Evolutionary conservation across 345 rosid genomes (phyloP).

Genomic region (Pistacia vera): DNA sequence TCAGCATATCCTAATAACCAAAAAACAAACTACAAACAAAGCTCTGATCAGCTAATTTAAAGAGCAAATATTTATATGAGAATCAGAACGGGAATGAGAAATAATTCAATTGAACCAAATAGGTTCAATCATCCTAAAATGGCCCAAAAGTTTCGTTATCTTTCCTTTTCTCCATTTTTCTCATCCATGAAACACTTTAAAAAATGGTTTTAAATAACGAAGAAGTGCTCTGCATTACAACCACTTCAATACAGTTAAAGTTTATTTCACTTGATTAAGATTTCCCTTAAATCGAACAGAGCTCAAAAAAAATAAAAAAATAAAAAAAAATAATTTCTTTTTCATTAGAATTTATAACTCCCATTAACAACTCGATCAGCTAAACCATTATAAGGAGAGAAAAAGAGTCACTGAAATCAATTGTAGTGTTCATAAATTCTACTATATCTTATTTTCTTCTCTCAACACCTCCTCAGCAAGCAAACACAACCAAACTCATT

Average conservation of each 20-base stretch:
- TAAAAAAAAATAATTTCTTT: no score
- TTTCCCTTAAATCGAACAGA: no score
- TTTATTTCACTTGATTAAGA: no score
- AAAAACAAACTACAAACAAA: no score
- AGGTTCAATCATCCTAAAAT: background rate
- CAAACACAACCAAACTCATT: constrained; percentile 16
- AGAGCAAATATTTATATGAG: background rate
- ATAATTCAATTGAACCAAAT: background rate
- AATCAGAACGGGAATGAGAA: background rate
- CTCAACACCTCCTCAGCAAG: constrained; percentile 7
- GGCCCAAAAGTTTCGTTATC: background rate
- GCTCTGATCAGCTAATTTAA: no score
- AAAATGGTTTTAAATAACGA: no score
- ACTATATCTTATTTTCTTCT: background rate
- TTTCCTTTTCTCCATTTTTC: background rate
- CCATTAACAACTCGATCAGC: background rate
- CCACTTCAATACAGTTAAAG: no score
- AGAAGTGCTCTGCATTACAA: no score
- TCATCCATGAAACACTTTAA: background rate
- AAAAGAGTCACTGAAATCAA: background rate
- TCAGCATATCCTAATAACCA: background rate
- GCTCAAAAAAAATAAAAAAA: no score
- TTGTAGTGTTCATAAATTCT: background rate
- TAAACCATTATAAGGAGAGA: background rate
- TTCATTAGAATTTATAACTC: no score